Base-by-base conservation (phyloP, 345 rosid species). In the Sisymbrium altissimum region DNA sequence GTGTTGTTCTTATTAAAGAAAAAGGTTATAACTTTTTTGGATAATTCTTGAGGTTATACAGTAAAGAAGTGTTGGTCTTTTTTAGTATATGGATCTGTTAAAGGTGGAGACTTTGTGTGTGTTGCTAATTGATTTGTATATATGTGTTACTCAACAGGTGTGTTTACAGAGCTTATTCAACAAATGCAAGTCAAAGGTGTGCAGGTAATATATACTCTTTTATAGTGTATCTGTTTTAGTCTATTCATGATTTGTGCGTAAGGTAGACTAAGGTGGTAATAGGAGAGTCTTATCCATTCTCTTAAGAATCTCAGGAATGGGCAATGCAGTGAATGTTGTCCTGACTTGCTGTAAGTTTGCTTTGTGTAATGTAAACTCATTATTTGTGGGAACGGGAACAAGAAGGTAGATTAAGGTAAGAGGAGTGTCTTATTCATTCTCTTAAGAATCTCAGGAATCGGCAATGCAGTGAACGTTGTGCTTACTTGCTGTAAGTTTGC, bases 141-240 rank as follows among this genome's bases (percentile, higher is more conserved):
- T 57, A 33, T 52, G 30, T 61, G 35, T 5, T 23, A 32, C 6
- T 7, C 8, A 32, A 73, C 84, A 94, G 99, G 99, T 76, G 99
- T 95, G 14, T 95, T 95, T 84, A 95, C 99, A 0, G 99, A 95
- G 84, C 98, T 95, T 44, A 86, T 92, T 77, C 99, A 95, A 45
- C 99, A 95, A 78, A 92, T 95, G 92, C 97, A 87, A 84, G 99
- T 95, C 62, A 92, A 88, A 80, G 98, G 98, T 12, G 96, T 88
- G 62, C 97, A 94, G 91, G 98, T 94, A 85, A 27, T 23, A 66
- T 23, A 0, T 43, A 44, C 8, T 4, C 52, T 76, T 41, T 1
- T 40, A 6, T 0, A 4, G 13, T 50, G 3, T 41, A 25, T 75
- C 1, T 29, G 14, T 18, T 35, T 14, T 49, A 11, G 1, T 18